Base-by-base conservation (phyloP, 2,329 filamentous ascomycete species). In the Aspergillus niger region DNA sequence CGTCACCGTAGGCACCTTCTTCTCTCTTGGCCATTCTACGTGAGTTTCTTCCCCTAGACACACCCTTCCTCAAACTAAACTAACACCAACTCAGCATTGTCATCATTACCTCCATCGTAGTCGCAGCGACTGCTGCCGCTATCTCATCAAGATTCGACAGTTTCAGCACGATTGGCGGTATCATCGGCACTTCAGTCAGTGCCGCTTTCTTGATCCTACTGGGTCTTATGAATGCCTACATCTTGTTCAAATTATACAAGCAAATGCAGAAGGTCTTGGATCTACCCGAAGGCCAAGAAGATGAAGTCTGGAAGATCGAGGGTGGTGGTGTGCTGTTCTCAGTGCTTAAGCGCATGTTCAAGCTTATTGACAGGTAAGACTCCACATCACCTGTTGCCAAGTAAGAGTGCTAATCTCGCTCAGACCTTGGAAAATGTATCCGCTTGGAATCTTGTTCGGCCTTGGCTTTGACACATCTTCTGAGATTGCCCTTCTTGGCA, bases 391-490 rank as follows among this genome's bases (percentile, higher is more conserved):
- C 13, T 8, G 3, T 30, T 17, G 15, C 7, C 11, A 24, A 24
- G 38, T n/a, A 8, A 24, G 3, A 3, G 7, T 6, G 11, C 22
- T 48, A 20, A 61, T 26, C n/a, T 4, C 30, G 24, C 4, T 43
- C 49, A 80, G 78, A 1, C 77, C 79, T 0, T 98, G 94, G 94
- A 98, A 98, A 76, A 97, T 97, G 92, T 95, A 96, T 67, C 92
- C 92, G 0, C 80, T 97, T 0, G 94, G 94, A 0, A 83, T 98
- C 0, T 80, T 98, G 4, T 98, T 94, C 70, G 95, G 94, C 0
- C 82, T 98, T 0, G 95, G 94, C 0, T 98, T 99, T 73, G 95
- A 98, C 73, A 98, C 95, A 0, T 96, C 91, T 43, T 96, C 91
- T 7, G 94, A 99, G 75, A 91, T 98, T 70, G 94, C 95, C 0